Percentiles rank a stretch among this genome's conserved stretches.
phyloP scores from a whole-genome alignment of 2,329 filamentous ascomycete species.

The Dothideomycetes sp. region DNA sequence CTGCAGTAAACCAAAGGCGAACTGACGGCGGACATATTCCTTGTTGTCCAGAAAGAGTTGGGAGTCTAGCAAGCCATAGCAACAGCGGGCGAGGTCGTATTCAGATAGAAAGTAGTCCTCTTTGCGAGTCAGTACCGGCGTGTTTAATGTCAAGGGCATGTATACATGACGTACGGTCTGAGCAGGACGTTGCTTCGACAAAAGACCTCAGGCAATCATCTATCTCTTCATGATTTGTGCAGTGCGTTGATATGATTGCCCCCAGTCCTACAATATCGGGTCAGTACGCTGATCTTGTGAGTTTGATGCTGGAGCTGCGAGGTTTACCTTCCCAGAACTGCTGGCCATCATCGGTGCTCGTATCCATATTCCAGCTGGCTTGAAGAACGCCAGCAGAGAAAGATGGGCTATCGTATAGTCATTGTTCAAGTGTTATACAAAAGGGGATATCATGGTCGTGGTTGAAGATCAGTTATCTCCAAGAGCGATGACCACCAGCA shows the following conservation, averaged over 20 bases:
- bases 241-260: conserved; percentile 18
- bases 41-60: conserved; percentile 61
- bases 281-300: conserved; percentile 3
- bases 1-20: conserved; percentile 78
- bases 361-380: conserved; percentile 35
- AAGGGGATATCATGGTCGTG: background rate
- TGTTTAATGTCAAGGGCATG: background rate
- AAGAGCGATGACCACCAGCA: no score
- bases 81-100: conserved; percentile 70
- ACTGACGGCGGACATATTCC: conserved; percentile 83
- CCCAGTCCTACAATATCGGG: background rate
- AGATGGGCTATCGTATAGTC: conserved; percentile 5
- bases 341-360: conserved; percentile 63
- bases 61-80: conserved; percentile 66
- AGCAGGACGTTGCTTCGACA: conserved; percentile 64
- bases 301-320: no score
- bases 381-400: conserved; percentile 5
- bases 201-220: conserved; percentile 81
- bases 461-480: no score
- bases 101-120: conserved; percentile 65
- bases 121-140: conserved; percentile 18
- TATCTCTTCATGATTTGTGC: conserved; percentile 54
- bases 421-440: background rate
- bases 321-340: conserved; percentile 79
- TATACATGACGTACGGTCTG: conserved; percentile 42